Evolutionary conservation across 768 basidiomycete species (phyloP).

Genomic region (Boletus insuetus): DNA sequence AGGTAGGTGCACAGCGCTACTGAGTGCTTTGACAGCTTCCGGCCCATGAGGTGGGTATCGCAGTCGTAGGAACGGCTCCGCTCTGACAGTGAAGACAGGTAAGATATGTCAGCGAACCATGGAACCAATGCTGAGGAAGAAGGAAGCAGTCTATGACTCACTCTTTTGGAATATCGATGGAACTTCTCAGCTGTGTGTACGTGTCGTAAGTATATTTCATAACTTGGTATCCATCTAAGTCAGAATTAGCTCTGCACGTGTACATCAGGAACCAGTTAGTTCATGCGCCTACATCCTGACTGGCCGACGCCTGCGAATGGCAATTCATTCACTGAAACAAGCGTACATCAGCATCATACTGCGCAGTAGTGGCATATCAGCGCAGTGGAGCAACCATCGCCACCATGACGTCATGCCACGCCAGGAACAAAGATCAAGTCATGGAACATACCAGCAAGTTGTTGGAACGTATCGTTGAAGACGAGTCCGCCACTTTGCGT

Average conservation of each 20-base stretch:
- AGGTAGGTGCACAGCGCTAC: not conserved
- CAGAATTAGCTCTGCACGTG: not conserved
- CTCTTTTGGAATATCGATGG: conserved; percentile 58
- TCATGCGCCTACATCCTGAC: conserved; percentile 54
- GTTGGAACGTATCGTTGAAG: conserved; percentile 61
- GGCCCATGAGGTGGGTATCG: conserved; percentile 26
- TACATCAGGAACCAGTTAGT: not conserved
- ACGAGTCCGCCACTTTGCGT: conserved; percentile 57
- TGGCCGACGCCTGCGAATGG: conserved; percentile 59
- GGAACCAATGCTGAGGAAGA: not conserved
- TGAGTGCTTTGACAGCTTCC: conserved; percentile 17
- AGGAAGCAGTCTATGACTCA: conserved; percentile 25
- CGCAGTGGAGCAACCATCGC: conserved; percentile 5
- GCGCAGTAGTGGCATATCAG: conserved; percentile 1
- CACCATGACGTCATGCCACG: conserved; percentile 11
- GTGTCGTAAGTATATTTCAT: conserved; percentile 53
- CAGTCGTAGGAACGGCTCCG: conserved; percentile 17
- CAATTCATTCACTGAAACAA: conserved; percentile 33
- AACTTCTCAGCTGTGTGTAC: conserved; percentile 49
- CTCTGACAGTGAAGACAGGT: conserved; percentile 8
- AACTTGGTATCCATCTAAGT: conserved; percentile 51
- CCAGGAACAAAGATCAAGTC: not conserved
- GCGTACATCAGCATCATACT: not conserved
- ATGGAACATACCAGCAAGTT: conserved; percentile 41
- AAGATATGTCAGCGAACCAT: conserved; percentile 5